Conservation (phyloP, 306 rosid genomes). For the Inga oerstediana region DNA sequence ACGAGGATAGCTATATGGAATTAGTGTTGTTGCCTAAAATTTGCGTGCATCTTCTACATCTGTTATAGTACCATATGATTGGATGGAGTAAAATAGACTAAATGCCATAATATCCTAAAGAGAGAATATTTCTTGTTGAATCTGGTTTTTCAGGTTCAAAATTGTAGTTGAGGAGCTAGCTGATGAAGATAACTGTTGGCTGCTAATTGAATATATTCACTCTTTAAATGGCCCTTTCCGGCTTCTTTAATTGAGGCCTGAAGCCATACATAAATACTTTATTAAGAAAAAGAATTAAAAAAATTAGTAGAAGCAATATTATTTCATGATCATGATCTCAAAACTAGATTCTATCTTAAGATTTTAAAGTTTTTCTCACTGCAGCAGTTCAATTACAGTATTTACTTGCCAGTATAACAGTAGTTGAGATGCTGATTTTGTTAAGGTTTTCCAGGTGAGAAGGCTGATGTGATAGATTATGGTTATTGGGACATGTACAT, state of each 20-base stretch:
- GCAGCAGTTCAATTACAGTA: not conserved
- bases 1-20: conserved; percentile 5
- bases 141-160: conserved; percentile 3
- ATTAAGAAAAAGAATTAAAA: not conserved
- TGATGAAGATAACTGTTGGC: too few relatives aligned
- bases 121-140: conserved; percentile 4
- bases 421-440: too few relatives aligned
- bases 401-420: not conserved
- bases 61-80: not conserved
- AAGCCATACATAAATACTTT: not conserved
- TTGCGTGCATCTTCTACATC: not conserved
- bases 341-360: not conserved
- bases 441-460: too few relatives aligned
- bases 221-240: conserved; percentile 7
- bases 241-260: conserved; percentile 5
- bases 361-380: not conserved
- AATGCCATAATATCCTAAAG: not conserved
- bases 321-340: conserved; percentile 1
- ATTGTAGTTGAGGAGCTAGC: not conserved
- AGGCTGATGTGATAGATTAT: not conserved
- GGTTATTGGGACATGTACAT: not conserved
- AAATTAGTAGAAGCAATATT: not conserved
- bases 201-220: not conserved
- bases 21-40: conserved; percentile 36
- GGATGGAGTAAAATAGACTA: not conserved